Evolutionary conservation across 805 yeast genomes (phyloP).

Genomic region (Cephaloascus fragrans): DNA sequence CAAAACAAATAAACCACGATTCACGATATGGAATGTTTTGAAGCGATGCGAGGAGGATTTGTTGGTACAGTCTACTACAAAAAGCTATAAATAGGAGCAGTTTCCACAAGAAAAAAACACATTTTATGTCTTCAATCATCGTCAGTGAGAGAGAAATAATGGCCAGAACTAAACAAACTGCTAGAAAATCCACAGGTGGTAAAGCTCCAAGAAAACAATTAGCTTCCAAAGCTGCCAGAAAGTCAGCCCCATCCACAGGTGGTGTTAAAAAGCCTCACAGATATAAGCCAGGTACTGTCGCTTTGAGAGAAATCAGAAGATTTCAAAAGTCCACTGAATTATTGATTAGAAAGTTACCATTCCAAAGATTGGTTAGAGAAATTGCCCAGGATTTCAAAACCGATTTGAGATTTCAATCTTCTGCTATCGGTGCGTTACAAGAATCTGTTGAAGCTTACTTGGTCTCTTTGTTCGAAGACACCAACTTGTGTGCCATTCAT

Average conservation of each 20-base stretch:
- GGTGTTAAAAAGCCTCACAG: slow-evolving; percentile 94
- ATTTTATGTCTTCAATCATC: too few species aligned
- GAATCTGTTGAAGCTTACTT: slow-evolving; percentile 98
- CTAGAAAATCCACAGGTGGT: slow-evolving; percentile 94
- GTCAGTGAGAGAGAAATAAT: slow-evolving; percentile 35
- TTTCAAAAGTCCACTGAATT: slow-evolving; percentile 95
- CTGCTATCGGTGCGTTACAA: slow-evolving; percentile 96
- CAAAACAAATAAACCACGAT: too few species aligned
- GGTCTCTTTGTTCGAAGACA: slow-evolving; percentile 93
- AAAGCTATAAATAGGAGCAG: too few species aligned
- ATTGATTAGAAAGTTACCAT: slow-evolving; percentile 91
- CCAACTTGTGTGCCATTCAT: slow-evolving; percentile 96
- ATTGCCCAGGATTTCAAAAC: slow-evolving; percentile 92
- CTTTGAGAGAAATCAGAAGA: slow-evolving; percentile 94
- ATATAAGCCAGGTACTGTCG: slow-evolving; percentile 96
- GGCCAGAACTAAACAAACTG: slow-evolving; percentile 94
- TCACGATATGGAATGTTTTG: too few species aligned
- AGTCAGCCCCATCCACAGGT: slow-evolving; percentile 85
- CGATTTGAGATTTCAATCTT: slow-evolving; percentile 92
- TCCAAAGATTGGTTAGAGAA: slow-evolving; percentile 95
- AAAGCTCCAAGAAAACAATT: slow-evolving; percentile 92
- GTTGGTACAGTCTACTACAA: too few species aligned
- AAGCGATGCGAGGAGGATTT: too few species aligned
- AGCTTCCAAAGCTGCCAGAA: slow-evolving; percentile 90
- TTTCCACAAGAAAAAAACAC: too few species aligned